A percentile compares a stretch with the other conserved stretches of the same genome.
These are phyloP conservation scores for Fusarium sp. DNA, from an alignment of 2,329 filamentous ascomycete genomes.

Conservation along the genomic window DNA sequence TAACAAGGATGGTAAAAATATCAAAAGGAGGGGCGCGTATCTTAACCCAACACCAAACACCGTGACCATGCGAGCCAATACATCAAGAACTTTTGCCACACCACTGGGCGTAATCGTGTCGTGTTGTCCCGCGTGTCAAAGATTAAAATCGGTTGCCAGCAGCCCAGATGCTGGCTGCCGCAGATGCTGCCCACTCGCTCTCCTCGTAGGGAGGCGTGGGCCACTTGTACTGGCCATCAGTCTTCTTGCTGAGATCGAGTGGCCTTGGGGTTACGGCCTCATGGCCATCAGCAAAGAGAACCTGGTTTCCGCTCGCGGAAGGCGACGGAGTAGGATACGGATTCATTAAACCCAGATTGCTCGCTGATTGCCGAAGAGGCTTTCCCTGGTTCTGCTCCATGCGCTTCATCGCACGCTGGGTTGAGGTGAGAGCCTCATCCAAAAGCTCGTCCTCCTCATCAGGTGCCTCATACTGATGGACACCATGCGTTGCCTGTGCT, in stretches of 20 bases:
- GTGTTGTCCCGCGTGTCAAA: conserved; percentile 25
- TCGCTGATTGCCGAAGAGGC: conserved; percentile 73
- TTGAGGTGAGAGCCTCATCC: conserved; percentile 87
- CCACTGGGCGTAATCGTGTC: conserved; percentile 47
- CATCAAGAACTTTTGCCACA: conserved; percentile 45
- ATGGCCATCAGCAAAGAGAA: conserved; percentile 79
- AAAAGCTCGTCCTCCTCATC: conserved; percentile 97
- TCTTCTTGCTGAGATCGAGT: conserved; percentile 76
- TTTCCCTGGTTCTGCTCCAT: conserved; percentile 68
- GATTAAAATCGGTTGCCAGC: conserved; percentile 75
- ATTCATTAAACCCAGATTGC: conserved; percentile 72
- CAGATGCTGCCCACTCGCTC: conserved; percentile 89
- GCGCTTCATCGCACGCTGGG: conserved; percentile 81
- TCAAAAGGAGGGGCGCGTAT: conserved; percentile 37
- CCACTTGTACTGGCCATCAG: conserved; percentile 78
- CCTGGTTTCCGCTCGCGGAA: conserved; percentile 86
- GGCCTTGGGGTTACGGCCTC: conserved; percentile 78
- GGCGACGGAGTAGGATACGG: conserved; percentile 79
- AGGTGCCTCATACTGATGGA: conserved; percentile 91
- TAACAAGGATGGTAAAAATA: conserved; percentile 34
- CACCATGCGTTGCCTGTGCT: conserved; percentile 80
- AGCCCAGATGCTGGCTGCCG: conserved; percentile 86
- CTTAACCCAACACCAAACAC: conserved; percentile 50
- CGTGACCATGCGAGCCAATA: conserved; percentile 48
- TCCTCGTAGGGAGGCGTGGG: conserved; percentile 97